These are phyloP conservation scores for Tetrapisispora arboricola DNA, from an alignment of 805 yeast genomes.

Conservation along the genomic window DNA sequence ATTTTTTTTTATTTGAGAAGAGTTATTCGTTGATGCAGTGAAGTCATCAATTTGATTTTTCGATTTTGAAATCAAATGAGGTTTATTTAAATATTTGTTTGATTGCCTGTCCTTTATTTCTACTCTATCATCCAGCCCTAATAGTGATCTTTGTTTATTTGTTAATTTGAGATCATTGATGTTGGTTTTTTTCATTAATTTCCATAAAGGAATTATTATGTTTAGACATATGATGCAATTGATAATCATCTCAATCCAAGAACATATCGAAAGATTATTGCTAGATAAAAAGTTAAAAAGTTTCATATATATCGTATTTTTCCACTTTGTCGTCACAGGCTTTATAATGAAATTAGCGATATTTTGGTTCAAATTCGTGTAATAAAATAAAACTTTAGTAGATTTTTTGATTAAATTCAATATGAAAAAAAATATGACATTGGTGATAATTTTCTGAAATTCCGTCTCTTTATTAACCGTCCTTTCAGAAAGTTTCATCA, in stretches of 20 bases:
- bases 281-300: neutral
- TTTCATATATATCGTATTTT: neutral
- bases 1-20: neutral
- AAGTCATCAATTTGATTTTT: neutral
- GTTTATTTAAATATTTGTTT: conserved; percentile 4
- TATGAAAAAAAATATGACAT: conserved; percentile 24
- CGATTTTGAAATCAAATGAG: conserved; percentile 8
- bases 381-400: conserved; percentile 10
- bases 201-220: conserved; percentile 23
- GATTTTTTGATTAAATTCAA: conserved; percentile 22
- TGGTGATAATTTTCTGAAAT: conserved; percentile 27
- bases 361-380: conserved; percentile 11
- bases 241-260: neutral
- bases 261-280: neutral
- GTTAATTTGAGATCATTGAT: conserved; percentile 27
- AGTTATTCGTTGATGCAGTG: neutral
- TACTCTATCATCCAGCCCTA: conserved; percentile 21
- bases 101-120: neutral
- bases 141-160: conserved; percentile 26
- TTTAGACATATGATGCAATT: conserved; percentile 26
- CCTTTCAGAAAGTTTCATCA: conserved; percentile 25
- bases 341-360: neutral
- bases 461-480: conserved; percentile 35
- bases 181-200: conserved; percentile 24
- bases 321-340: neutral